These are phyloP conservation scores for Globisporangium splendens DNA, from an alignment of 352 stramenopile species.

Conservation along the genomic window DNA sequence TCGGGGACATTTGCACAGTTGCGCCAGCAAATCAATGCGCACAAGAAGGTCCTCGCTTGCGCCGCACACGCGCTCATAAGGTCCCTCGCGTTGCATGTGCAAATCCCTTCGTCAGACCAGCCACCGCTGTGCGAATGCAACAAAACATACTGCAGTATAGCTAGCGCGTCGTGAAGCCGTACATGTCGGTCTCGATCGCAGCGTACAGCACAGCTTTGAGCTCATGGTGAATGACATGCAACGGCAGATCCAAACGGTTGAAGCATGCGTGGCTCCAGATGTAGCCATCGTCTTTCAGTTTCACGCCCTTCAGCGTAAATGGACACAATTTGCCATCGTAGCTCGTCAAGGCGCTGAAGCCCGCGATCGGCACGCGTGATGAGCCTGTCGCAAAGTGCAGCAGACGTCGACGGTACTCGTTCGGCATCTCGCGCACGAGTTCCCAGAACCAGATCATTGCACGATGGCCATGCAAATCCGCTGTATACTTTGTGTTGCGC, in stretches of 20 bases:
- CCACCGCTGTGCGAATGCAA: too few species aligned
- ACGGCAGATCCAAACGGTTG: constrained; percentile 25
- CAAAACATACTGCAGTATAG: too few species aligned
- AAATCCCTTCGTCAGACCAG: too few species aligned
- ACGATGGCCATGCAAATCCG: background rate
- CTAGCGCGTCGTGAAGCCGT: too few species aligned
- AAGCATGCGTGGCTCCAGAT: constrained; percentile 8
- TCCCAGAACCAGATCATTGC: constrained; percentile 17
- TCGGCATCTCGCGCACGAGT: constrained; percentile 51
- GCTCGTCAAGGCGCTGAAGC: constrained; percentile 26
- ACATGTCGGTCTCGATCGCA: too few species aligned
- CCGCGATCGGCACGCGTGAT: constrained; percentile 26
- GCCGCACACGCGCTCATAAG: too few species aligned
- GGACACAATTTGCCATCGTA: constrained; percentile 26
- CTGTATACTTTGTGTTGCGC: too few species aligned
- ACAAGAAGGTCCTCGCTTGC: too few species aligned
- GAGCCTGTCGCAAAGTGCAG: constrained; percentile 39
- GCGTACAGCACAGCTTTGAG: too few species aligned
- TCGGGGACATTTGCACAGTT: too few species aligned
- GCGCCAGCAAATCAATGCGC: too few species aligned
- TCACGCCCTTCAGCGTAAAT: constrained; percentile 26
- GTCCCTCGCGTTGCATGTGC: too few species aligned
- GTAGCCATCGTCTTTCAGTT: background rate
- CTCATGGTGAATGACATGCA: background rate
- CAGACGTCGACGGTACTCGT: constrained; percentile 20